phyloP scores from a whole-genome alignment of 108 stramenopile species.

The Discostella pseudostelligera region DNA sequence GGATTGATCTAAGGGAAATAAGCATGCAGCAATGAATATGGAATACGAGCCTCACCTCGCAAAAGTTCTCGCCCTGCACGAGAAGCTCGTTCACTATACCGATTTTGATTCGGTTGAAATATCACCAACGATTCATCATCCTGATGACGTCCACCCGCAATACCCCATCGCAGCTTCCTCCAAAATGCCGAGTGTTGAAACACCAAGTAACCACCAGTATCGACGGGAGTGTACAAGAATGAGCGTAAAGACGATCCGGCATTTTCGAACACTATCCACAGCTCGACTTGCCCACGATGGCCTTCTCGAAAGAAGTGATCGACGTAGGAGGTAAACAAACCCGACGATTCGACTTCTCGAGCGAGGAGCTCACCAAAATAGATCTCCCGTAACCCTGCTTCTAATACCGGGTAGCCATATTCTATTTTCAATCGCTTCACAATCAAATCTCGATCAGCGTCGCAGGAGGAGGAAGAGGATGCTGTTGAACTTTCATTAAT shows the following conservation, averaged over 20 bases:
- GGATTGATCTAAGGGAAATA: too few species aligned
- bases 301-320: conserved; percentile 80
- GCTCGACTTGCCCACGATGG: conserved; percentile 45
- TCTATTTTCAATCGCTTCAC: conserved; percentile 72
- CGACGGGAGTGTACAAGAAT: conserved; percentile 62
- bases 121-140: conserved; percentile 1
- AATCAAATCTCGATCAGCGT: conserved; percentile 60
- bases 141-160: conserved; percentile 1
- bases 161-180: conserved; percentile 59
- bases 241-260: conserved; percentile 74
- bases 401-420: conserved; percentile 59
- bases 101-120: not conserved
- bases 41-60: not conserved
- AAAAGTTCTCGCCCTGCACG: not conserved
- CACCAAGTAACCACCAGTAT: conserved; percentile 60
- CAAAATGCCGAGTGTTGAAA: conserved; percentile 76
- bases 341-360: conserved; percentile 33
- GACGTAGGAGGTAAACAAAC: conserved; percentile 67
- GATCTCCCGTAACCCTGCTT: conserved; percentile 81
- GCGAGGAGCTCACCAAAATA: conserved; percentile 73
- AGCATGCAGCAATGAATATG: not conserved
- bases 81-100: not conserved
- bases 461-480: conserved; percentile 51
- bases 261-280: conserved; percentile 86
- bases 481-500: not conserved